Percentiles rank a stretch among this genome's conserved stretches.
phyloP scores from a whole-genome alignment of 108 stramenopile species.

The Cylindrotheca closterium region DNA sequence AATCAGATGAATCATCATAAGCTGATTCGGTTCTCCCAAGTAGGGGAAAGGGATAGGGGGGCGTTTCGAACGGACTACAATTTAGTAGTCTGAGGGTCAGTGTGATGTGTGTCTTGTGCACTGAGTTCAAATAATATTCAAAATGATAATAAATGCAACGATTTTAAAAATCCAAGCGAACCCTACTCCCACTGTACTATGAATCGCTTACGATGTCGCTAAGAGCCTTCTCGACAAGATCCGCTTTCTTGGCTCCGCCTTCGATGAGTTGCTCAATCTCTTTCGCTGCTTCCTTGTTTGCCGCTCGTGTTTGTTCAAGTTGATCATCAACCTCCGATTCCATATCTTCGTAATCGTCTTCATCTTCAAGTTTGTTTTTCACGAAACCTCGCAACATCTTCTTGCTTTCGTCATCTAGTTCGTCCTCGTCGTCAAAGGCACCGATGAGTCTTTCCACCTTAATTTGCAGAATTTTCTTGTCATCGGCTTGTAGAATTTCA shows the following conservation, averaged over 20 bases:
- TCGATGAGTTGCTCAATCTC: constrained; percentile 72
- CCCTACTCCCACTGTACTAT: too few relatives aligned
- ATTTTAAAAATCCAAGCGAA: too few relatives aligned
- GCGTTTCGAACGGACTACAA: too few relatives aligned
- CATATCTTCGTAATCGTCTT: constrained; percentile 27
- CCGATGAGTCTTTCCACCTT: constrained; percentile 81
- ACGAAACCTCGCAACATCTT: constrained; percentile 54
- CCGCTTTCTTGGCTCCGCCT: constrained; percentile 50
- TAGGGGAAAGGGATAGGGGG: too few relatives aligned
- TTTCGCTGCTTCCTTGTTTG: constrained; percentile 43
- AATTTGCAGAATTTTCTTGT: constrained; percentile 72
- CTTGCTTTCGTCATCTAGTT: constrained; percentile 39
- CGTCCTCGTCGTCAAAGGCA: constrained; percentile 56
- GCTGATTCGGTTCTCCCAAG: too few relatives aligned
- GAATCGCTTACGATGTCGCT: too few relatives aligned
- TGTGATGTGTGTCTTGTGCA: too few relatives aligned
- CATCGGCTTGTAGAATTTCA: constrained; percentile 84
- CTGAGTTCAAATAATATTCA: too few relatives aligned
- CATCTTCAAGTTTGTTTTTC: constrained; percentile 23
- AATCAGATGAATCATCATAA: too few relatives aligned
- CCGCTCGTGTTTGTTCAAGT: constrained; percentile 33
- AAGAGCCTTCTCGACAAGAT: not conserved
- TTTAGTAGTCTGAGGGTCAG: too few relatives aligned
- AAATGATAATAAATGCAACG: too few relatives aligned
- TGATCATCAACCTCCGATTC: constrained; percentile 35